These are phyloP conservation scores for Plasmodium vivax DNA, from an alignment of 169 alveolate genomes.

Conservation along the genomic window DNA sequence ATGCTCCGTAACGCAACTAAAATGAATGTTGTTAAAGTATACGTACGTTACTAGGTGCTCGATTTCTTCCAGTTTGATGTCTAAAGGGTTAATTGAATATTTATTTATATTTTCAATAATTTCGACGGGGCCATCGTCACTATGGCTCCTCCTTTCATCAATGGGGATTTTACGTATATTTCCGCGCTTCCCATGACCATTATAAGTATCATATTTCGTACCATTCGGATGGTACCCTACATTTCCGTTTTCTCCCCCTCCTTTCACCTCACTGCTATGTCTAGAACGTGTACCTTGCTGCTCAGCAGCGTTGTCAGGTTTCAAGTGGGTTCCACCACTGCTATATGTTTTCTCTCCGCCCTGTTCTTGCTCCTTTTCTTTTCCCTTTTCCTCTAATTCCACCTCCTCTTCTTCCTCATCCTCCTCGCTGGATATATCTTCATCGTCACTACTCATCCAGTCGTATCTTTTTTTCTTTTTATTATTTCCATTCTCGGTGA, in stretches of 20 bases:
- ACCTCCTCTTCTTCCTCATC: conserved; percentile 24
- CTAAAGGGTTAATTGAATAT: conserved; percentile 61
- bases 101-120: conserved; percentile 63
- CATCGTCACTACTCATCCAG: conserved; percentile 77
- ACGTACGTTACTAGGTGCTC: conserved; percentile 64
- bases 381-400: neutral
- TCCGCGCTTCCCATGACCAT: neutral
- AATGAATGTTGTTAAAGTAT: conserved; percentile 68
- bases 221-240: neutral
- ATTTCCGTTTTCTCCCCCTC: neutral
- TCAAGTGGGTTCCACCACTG: neutral
- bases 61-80: conserved; percentile 63
- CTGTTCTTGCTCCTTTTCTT: neutral
- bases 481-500: conserved; percentile 5
- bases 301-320: neutral
- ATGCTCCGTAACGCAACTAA: conserved; percentile 50
- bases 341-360: neutral
- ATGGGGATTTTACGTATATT: neutral
- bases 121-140: conserved; percentile 2
- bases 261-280: neutral
- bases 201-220: neutral
- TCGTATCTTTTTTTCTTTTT: conserved; percentile 57
- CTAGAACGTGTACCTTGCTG: neutral
- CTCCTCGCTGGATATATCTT: conserved; percentile 66
- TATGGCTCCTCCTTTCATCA: neutral